Evolutionary conservation across 768 basidiomycete genomes (phyloP), one percentile per base, ranked within the genome.

Genomic region (Suillus tomentosus): DNA sequence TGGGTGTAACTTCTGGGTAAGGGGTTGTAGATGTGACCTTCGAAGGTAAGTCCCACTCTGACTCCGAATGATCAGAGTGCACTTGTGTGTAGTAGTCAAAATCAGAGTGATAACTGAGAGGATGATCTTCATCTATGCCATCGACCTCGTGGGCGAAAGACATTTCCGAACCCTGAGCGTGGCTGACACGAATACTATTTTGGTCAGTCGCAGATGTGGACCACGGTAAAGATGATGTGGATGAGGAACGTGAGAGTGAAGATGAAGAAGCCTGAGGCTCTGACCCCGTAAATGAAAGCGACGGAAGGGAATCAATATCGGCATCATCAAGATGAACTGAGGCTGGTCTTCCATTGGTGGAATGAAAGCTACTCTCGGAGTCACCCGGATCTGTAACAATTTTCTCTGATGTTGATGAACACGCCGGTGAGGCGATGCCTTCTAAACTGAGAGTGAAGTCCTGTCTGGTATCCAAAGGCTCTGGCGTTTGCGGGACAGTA

Each of bases 221-320:
- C 40, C 66, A 74, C 43, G 72, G 63, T 14, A 79, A 82, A 0
- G 79, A 79, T 24, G 73, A 78, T 56, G 70, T 66, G 6, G 84
- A 84, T 6, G 79, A 70, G 13, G 83, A 79, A 39, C 79, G 79
- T 66, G 84, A 82, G 65, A 80, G 74, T 5, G 79, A 73, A 69
- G 73, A 72, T 11, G 72, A 77, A 64, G 71, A 76, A 65, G 43
- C 43, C 43, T 45, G 43, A 45, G 70, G 74, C 60, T 72, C 77
- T 45, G 72, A 75, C 62, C 71, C 63, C 47, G 74, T 72, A 51
- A 66, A 72, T 48, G 79, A 78, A 62, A 72, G 76, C 31, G 71
- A 71, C 40, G 75, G 78, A 62, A 78, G 69, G 10, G 78, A 73
- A 55, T 74, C 76, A 54, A 72, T 69, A 64, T 72, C 73, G 66